Conservation (phyloP, 805 yeast genomes). For the Priceomyces medius region DNA sequence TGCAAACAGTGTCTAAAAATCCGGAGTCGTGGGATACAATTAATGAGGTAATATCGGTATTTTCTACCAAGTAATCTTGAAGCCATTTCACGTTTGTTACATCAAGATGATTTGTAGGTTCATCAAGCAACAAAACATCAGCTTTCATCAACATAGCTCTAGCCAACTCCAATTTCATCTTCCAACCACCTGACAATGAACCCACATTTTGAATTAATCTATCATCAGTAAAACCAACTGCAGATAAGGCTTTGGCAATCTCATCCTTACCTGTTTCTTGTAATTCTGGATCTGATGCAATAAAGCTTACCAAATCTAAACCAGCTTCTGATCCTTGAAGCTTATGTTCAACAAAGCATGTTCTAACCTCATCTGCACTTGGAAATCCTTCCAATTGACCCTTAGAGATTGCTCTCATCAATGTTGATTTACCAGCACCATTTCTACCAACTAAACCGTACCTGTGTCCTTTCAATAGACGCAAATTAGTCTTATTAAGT, state of each 20-base stretch:
- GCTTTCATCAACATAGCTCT: constrained; percentile 98
- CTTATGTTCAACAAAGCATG: constrained; percentile 97
- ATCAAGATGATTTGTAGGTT: constrained; percentile 98
- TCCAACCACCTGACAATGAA: constrained; percentile 98
- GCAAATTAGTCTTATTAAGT: constrained; percentile 84
- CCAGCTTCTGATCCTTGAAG: constrained; percentile 94
- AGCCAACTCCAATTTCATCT: constrained; percentile 97
- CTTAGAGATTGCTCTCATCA: constrained; percentile 94
- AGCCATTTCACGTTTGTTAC: constrained; percentile 92
- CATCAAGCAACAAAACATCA: constrained; percentile 89
- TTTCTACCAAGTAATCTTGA: constrained; percentile 77
- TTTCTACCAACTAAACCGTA: constrained; percentile 97
- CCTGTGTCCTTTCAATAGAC: constrained; percentile 90
- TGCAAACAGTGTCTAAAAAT: constrained; percentile 91
- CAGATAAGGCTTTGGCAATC: constrained; percentile 70
- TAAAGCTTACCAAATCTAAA: constrained; percentile 82
- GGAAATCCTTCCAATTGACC: constrained; percentile 99
- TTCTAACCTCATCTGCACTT: constrained; percentile 75
- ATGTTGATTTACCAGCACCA: constrained; percentile 98
- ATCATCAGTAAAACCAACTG: constrained; percentile 90
- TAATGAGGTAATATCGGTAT: constrained; percentile 86
- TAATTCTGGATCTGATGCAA: constrained; percentile 86
- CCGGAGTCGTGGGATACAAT: constrained; percentile 98
- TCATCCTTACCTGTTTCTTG: constrained; percentile 60
- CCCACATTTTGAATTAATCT: constrained; percentile 91